phyloP scores from a whole-genome alignment of 768 basidiomycete genomes.

The Tylopilus plumbeoviolaceoides region DNA sequence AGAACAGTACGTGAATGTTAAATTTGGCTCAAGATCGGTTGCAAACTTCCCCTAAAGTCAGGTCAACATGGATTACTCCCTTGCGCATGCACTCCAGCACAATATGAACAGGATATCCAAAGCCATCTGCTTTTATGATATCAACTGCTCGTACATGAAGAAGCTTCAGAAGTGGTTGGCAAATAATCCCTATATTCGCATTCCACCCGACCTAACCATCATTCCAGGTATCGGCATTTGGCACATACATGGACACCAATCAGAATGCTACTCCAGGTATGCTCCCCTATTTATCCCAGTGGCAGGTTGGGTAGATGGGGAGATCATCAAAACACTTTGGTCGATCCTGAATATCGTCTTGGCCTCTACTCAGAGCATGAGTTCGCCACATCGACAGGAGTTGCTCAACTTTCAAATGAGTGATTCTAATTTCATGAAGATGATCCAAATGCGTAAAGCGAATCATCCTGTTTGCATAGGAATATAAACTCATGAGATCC shows the following conservation, averaged over 20 bases:
- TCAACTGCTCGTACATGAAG: slow-evolving; percentile 11
- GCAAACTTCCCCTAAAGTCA: not conserved
- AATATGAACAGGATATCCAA: not conserved
- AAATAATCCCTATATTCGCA: not conserved
- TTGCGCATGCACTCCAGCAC: not conserved
- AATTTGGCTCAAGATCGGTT: no score
- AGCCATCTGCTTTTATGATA: not conserved
- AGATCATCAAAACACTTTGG: slow-evolving; percentile 9
- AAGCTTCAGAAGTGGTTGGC: not conserved
- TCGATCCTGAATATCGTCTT: not conserved
- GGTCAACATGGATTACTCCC: slow-evolving; percentile 8
- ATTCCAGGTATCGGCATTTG: slow-evolving; percentile 20
- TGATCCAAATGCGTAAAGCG: not conserved
- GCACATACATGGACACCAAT: slow-evolving; percentile 25
- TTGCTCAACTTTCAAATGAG: slow-evolving; percentile 5
- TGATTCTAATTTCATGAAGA: slow-evolving; percentile 7
- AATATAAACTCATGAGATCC: no score
- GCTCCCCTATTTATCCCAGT: not conserved
- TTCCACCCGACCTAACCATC: not conserved
- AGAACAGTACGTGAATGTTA: no score
- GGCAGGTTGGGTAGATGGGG: not conserved
- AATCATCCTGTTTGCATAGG: no score
- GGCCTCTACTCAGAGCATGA: not conserved
- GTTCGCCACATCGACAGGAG: not conserved
- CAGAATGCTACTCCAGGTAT: slow-evolving; percentile 18